These are phyloP conservation scores for Heliocybe sulcata DNA, from an alignment of 1,284 basidiomycete genomes.

Conservation along the genomic window DNA sequence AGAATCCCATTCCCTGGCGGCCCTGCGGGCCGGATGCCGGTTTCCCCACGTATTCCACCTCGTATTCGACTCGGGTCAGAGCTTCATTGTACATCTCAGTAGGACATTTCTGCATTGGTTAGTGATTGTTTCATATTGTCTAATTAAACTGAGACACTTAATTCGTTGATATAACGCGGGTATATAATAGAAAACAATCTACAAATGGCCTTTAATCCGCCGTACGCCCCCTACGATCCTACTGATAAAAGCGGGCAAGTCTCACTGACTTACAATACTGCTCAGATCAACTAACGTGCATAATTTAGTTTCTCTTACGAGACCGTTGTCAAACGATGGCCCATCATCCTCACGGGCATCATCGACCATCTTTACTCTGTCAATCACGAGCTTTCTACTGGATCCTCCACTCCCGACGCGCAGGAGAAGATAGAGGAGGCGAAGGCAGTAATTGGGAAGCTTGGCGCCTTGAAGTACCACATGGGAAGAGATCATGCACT, in stretches of 20 bases:
- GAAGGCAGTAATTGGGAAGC: slow-evolving; percentile 71
- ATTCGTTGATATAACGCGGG: no score
- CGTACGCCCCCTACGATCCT: slow-evolving; percentile 61
- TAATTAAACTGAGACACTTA: no score
- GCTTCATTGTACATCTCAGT: no score
- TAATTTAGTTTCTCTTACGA: slow-evolving; percentile 51
- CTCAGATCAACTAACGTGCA: not conserved
- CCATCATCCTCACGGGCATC: slow-evolving; percentile 78
- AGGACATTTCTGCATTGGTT: no score
- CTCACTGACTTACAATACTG: not conserved
- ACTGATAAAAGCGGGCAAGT: slow-evolving; percentile 51
- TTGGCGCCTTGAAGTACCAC: slow-evolving; percentile 84
- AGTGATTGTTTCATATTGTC: no score
- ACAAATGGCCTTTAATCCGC: slow-evolving; percentile 33
- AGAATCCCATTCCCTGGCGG: not conserved
- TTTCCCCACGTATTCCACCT: not conserved
- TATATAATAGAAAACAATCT: no score
- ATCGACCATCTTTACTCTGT: slow-evolving; percentile 65
- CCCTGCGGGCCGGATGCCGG: not conserved
- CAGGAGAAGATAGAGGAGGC: slow-evolving; percentile 35
- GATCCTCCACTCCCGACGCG: slow-evolving; percentile 7
- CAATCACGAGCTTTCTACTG: slow-evolving; percentile 42
- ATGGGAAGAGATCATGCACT: slow-evolving; percentile 80
- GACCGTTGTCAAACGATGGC: slow-evolving; percentile 73
- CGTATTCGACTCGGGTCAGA: not conserved